Conservation (phyloP, 345 rosid species). For the Atalantia buxifolia region DNA sequence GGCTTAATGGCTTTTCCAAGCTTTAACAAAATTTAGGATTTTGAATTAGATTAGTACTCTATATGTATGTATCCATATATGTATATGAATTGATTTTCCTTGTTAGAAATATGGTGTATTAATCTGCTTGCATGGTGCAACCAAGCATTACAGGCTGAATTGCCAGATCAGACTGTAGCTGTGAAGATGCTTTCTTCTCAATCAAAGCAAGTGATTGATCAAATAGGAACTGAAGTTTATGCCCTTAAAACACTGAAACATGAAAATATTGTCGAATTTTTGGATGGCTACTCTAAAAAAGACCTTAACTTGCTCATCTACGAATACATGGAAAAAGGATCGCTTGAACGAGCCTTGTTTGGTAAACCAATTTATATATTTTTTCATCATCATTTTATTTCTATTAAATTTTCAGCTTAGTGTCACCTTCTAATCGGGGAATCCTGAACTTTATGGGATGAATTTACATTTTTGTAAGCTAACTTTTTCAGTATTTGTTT, state of each 20-base stretch:
- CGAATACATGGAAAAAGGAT: background rate
- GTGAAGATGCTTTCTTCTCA: background rate
- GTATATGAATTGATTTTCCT: too few species aligned
- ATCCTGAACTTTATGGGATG: too few species aligned
- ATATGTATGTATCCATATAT: too few species aligned
- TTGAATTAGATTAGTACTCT: accelerated
- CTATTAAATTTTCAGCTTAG: too few species aligned
- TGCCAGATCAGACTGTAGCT: background rate
- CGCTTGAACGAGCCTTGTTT: background rate
- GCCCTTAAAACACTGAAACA: background rate
- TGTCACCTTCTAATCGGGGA: too few species aligned
- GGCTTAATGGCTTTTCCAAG: accelerated
- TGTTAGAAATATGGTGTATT: too few species aligned
- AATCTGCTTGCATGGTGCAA: too few species aligned
- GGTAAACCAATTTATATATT: background rate
- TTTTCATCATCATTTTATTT: background rate
- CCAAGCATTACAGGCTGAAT: background rate
- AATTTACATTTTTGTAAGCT: too few species aligned
- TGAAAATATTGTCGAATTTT: conserved; percentile 4
- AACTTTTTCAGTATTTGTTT: too few species aligned
- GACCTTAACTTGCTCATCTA: background rate
- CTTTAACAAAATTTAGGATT: too few species aligned
- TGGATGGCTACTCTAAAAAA: background rate
- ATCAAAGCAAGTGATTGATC: background rate
- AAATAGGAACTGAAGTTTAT: conserved; percentile 1